Evolutionary conservation across 73 alveolate species (phyloP), one percentile per base, ranked within the genome.

Genomic region (Paramecium octaurelia): DNA sequence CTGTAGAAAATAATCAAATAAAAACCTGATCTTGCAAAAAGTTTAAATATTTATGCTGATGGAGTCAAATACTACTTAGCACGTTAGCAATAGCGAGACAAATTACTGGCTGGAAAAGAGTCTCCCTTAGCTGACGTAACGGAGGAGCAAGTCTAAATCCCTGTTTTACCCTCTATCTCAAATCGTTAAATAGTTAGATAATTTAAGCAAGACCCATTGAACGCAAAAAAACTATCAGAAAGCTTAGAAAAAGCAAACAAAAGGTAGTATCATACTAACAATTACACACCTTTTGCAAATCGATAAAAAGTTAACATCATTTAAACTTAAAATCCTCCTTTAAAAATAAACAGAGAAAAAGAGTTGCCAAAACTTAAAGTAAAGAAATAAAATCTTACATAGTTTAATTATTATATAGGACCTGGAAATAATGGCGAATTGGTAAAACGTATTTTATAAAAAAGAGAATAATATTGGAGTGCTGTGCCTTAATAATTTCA

Each of bases 401-500:
- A 89, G 75, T 71, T 89, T 24, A 89, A 71, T 35, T 89, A 89
- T 46, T 89, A 44, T 50, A 40, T 89, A 27, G 73, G 94, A n/a
- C 42, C 64, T 23, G 94, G 94, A 20, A 89, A 89, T 71, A 89
- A 89, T 35, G 80, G 80, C 4, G 88, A 89, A 23, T 83, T 89
- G 8, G 88, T 89, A 12, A 35, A 83, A 20, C 40, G 40, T 70
- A 73, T 89, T 16, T 40, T 89, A 50, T 16, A 40, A 29, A 89
- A 48, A 34, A 89, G 94, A 73, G 86, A 64, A 7, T 64, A 84
- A 58, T 58, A n/a, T 70, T 89, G 94, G 94, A 70, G 70, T 7
- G 58, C 71, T 24, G 88, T 71, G 24, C 86, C 92, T 8, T 40
- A 77, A 10, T 38, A 58, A 43, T 83, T 89, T 89, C 27, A 84